Percentiles rank a stretch among this genome's conserved stretches.
phyloP scores from a whole-genome alignment of 768 basidiomycete genomes.

The Mrakia blollopis region DNA sequence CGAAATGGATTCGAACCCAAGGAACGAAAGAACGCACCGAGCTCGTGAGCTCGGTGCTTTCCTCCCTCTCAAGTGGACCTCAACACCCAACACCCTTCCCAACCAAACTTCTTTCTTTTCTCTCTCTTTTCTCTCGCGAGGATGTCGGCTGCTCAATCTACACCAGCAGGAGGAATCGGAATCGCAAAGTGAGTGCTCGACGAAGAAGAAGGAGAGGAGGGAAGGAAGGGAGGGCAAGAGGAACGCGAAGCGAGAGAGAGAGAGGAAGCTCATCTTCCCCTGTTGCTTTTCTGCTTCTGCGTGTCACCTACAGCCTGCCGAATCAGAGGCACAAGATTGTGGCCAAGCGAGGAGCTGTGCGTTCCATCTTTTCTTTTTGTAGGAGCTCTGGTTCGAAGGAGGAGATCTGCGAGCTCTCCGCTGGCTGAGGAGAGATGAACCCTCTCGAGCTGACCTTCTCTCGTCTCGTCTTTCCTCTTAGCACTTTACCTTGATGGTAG shows the following conservation, averaged over 20 bases:
- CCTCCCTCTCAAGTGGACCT: background rate
- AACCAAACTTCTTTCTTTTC: background rate
- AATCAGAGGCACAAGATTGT: slow-evolving; percentile 99
- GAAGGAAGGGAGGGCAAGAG: background rate
- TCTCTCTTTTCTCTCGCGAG: background rate
- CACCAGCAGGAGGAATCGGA: slow-evolving; percentile 23
- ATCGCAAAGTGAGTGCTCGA: slow-evolving; percentile 26
- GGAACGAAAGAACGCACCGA: background rate
- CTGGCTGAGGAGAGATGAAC: background rate
- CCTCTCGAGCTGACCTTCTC: background rate
- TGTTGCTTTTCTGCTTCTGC: background rate
- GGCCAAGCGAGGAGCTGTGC: slow-evolving; percentile 76
- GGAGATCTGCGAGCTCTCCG: background rate
- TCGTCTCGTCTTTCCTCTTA: background rate
- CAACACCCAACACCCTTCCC: background rate
- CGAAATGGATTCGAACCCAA: background rate
- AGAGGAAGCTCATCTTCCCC: slow-evolving; percentile 18
- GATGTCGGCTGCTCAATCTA: background rate
- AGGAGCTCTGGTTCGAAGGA: background rate
- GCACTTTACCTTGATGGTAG: slow-evolving; percentile 99
- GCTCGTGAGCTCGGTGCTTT: background rate
- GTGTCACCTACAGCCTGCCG: slow-evolving; percentile 63
- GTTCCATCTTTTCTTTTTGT: background rate
- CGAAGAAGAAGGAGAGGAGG: too few species aligned
- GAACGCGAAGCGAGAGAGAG: background rate